Conservation (phyloP, 176 grass and related monocot genomes). For the Urochloa ruziziensis region DNA sequence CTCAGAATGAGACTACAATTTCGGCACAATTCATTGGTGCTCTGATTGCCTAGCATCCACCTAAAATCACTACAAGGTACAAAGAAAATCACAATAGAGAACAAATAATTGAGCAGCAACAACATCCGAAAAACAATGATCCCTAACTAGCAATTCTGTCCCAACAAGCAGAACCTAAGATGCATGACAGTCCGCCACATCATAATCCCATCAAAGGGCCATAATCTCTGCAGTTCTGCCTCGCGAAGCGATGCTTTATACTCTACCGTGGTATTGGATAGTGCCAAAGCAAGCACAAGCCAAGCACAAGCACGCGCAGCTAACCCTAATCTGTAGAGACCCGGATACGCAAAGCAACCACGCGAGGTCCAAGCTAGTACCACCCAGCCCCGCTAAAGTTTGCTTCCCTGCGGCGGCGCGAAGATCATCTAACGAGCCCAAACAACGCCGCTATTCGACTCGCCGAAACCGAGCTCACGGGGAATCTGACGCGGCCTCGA, state of each 20-base stretch:
- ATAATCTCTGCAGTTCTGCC: neutral
- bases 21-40: neutral
- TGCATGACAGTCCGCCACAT: neutral
- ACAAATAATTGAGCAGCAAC: neutral
- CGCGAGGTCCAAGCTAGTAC: neutral
- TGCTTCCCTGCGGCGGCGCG: too few species aligned
- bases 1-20: neutral
- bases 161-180: neutral
- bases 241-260: neutral
- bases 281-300: neutral
- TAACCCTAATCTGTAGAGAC: conserved; percentile 29
- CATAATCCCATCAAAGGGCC: neutral
- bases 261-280: neutral
- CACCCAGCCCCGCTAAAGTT: neutral
- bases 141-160: neutral
- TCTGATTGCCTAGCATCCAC: neutral
- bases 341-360: neutral
- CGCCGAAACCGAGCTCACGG: neutral
- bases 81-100: neutral
- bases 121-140: neutral
- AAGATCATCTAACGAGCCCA: neutral
- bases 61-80: neutral
- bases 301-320: neutral
- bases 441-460: neutral
- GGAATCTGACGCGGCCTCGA: neutral